Base-by-base conservation (phyloP, 1,284 basidiomycete species). In the Malassezia cuniculi region DNA sequence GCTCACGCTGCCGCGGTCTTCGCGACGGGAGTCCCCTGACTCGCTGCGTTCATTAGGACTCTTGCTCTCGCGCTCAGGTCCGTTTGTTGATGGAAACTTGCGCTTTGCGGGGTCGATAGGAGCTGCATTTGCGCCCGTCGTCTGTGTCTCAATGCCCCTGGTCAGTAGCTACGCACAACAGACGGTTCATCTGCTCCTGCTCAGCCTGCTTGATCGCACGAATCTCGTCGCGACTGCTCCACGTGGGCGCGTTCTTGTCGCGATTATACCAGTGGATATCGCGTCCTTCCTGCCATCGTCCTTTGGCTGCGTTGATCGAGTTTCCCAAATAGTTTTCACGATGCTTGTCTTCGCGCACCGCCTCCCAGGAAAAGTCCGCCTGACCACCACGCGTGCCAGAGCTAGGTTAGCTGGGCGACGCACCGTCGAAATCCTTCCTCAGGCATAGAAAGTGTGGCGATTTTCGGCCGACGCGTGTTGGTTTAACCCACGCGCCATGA, bases 261-360 rank as follows among this genome's bases (percentile, higher is more conserved):
- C 57, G 60, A 50, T 57, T 65, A 48, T 64, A 66, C 63, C 63
- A 66, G 20, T 52, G 54, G 36, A 66, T 60, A 39, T 66, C 63
- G 12, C 53, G 41, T 12, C 58, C 58, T 25, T 58, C 52, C 27
- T 58, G 58, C 63, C 63, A 66, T 8, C 63, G 51, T 2, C 63
- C 63, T 4, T 54, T 57, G 10, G 63, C 55, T 9, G 61, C 63
- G n/a, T 51, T 50, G 25, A 66, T 51, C 15, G 59, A 59, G 39
- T 64, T 54, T 36, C 63, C 63, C 8, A 66, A 50, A 36, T 66
- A 66, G 41, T 58, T 54, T 22, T 66, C 63, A 30, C 61, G 57
- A 22, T 64, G 48, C 46, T 66, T 57, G 43, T 63, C 60, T 18
- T 48, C 32, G 21, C 52, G 47, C 24, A 66, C 57, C 7, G 41